Evolutionary conservation across 2,329 filamentous ascomycete genomes (phyloP), one percentile per base, ranked within the genome.

Genomic region (Diaporthe longicolla): DNA sequence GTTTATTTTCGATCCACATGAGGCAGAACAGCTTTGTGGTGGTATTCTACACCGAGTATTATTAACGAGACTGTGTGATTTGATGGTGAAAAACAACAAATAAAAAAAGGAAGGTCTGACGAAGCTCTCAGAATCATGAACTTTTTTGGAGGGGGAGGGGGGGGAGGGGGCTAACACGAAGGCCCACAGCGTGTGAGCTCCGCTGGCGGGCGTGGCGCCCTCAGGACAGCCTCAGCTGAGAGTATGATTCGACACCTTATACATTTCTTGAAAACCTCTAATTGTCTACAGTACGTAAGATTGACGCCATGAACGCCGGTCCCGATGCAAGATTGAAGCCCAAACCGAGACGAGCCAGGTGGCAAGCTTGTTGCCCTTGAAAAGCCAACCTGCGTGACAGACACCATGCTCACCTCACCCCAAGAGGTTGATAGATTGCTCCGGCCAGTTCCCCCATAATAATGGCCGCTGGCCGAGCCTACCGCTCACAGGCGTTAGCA

Each of bases 371-470:
- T 32, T 52, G n/a, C 69, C 54, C 54, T 19, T 54, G 10, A 55
- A 24, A 50, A 35, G 37, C 32, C 37, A 43, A 58, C 5, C 17
- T 50, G 52, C 66, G 37, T 32, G 15, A 35, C 26, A 37, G 4
- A 1, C 48, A 3, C 35, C 32, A 35, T 55, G 24, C 40, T 77
- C 78, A 90, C 13, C 40, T 77, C 78, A 90, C 13, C 91, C 91
- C 55, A 96, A 88, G 77, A 97, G 82, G 71, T 94, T 95, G 71
- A 95, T 91, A 74, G 93, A 92, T 66, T 94, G 93, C 80, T 97
- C 95, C 1, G 96, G 96, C 93, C 94, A 98, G 73, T 87, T 91
- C 11, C 94, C 95, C 91, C 94, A 93, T 24, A 98, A 87, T 79
- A 98, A 86, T 7, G 96, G 95, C 80, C 92, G 89, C 77, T 93